A percentile compares a stretch with the other conserved stretches of the same genome.
Conservation (phyloP, 371 early-diverging fungal species). For the Mucor saturninus region DNA sequence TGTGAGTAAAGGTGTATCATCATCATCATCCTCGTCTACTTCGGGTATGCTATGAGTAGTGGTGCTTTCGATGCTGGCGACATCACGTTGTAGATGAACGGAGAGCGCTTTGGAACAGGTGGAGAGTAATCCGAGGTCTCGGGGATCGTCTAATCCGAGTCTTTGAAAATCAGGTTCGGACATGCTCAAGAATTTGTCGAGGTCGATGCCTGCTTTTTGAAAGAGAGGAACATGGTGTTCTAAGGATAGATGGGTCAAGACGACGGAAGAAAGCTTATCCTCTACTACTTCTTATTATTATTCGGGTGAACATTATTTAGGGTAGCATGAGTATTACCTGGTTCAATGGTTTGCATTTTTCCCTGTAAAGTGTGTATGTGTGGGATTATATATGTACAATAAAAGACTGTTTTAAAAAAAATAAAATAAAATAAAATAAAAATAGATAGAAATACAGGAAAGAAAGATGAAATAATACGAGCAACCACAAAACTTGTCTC, state of each 20-base stretch:
- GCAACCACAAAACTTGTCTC: background rate
- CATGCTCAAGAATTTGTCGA: constrained; percentile 32
- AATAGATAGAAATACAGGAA: background rate
- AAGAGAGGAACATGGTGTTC: constrained; percentile 40
- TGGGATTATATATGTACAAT: background rate
- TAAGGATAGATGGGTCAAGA: constrained; percentile 35
- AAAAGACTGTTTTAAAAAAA: background rate
- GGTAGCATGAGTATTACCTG: no score
- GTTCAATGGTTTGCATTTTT: background rate
- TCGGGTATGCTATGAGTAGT: background rate
- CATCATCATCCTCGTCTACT: background rate
- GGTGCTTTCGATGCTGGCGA: background rate
- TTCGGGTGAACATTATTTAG: no score
- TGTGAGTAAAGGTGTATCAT: constrained; percentile 4
- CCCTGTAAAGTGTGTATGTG: no score
- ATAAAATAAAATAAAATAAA: background rate
- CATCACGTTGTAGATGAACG: constrained; percentile 19
- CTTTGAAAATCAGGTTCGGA: constrained; percentile 31
- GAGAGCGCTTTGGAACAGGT: constrained; percentile 30
- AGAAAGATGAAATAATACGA: background rate
- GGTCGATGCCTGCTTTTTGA: constrained; percentile 33
- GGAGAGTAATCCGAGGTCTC: constrained; percentile 31
- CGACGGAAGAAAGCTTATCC: constrained; percentile 24
- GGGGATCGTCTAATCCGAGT: constrained; percentile 33
- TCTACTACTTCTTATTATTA: background rate